A percentile compares a stretch with the other conserved stretches of the same genome.
Evolutionary conservation across 352 stramenopile genomes (phyloP).

Genomic region (Globisporangium paroecandrum): DNA sequence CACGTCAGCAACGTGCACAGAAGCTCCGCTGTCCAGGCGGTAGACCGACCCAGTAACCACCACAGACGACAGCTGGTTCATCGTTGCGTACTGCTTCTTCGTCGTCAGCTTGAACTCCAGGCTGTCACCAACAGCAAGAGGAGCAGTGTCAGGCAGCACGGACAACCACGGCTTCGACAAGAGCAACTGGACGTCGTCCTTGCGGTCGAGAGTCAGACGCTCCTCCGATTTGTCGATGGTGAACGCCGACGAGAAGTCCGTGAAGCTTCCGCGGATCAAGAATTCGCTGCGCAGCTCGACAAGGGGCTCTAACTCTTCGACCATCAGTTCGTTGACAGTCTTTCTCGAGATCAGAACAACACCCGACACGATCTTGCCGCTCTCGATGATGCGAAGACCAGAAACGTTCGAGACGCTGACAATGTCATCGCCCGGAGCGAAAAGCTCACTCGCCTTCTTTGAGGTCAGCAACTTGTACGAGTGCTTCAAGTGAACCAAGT

Average conservation of each 20-base stretch:
- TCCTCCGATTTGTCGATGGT: constrained; percentile 41
- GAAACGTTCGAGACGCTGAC: constrained; percentile 70
- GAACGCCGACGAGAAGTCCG: constrained; percentile 78
- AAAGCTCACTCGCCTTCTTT: constrained; percentile 27
- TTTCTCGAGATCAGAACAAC: constrained; percentile 68
- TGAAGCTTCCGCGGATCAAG: constrained; percentile 76
- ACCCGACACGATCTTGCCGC: constrained; percentile 75
- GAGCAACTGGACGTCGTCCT: constrained; percentile 53
- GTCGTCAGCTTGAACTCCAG: constrained; percentile 51
- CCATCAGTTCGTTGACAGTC: constrained; percentile 41
- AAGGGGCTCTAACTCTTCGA: constrained; percentile 58
- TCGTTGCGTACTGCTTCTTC: constrained; percentile 53
- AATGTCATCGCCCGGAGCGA: constrained; percentile 65
- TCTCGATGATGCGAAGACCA: constrained; percentile 71
- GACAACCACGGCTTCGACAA: constrained; percentile 69
- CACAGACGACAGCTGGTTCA: constrained; percentile 36
- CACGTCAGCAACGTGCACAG: constrained; percentile 29
- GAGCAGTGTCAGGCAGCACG: constrained; percentile 18
- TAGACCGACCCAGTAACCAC: constrained; percentile 48
- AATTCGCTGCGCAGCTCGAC: constrained; percentile 83
- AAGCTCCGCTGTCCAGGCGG: constrained; percentile 34
- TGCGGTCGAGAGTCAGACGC: constrained; percentile 34
- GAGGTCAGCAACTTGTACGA: constrained; percentile 69
- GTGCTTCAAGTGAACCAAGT: constrained; percentile 83
- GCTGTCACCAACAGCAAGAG: constrained; percentile 39